phyloP scores from a whole-genome alignment of 352 stramenopile genomes.

The Globisporangium echinulatum region DNA sequence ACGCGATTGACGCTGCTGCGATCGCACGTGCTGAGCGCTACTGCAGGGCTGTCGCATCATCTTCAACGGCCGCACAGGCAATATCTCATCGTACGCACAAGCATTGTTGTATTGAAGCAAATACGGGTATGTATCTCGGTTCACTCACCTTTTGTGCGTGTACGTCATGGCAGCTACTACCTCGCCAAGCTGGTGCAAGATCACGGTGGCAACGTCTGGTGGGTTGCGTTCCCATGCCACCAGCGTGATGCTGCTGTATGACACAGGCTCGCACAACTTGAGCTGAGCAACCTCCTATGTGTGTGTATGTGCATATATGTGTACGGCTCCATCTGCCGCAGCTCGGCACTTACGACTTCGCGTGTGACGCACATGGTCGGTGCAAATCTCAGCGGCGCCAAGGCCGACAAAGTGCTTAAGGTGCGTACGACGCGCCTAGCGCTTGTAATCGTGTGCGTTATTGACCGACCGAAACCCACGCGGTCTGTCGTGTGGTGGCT shows the following conservation, averaged over 20 bases:
- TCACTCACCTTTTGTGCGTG: not conserved
- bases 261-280: no score
- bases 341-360: constrained; percentile 29
- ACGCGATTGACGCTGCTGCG: not conserved
- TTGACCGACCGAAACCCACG: no score
- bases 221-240: no score
- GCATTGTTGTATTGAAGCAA: not conserved
- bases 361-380: constrained; percentile 82
- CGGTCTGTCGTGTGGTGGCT: not conserved
- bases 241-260: no score
- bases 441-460: no score
- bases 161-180: constrained; percentile 46
- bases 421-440: constrained; percentile 14
- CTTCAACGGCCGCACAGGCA: constrained; percentile 78
- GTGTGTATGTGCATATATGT: no score
- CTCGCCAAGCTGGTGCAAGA: constrained; percentile 75
- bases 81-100: constrained; percentile 61
- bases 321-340: constrained; percentile 3
- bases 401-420: constrained; percentile 67
- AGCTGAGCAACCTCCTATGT: no score
- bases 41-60: constrained; percentile 74
- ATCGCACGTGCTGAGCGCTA: no score
- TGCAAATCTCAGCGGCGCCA: constrained; percentile 66
- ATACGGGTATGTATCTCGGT: not conserved
- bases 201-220: constrained; percentile 69